Evolutionary conservation across 1,139 yeast species (phyloP), one percentile per base, ranked within the genome.

Genomic region (Hanseniaspora gamundiae): DNA sequence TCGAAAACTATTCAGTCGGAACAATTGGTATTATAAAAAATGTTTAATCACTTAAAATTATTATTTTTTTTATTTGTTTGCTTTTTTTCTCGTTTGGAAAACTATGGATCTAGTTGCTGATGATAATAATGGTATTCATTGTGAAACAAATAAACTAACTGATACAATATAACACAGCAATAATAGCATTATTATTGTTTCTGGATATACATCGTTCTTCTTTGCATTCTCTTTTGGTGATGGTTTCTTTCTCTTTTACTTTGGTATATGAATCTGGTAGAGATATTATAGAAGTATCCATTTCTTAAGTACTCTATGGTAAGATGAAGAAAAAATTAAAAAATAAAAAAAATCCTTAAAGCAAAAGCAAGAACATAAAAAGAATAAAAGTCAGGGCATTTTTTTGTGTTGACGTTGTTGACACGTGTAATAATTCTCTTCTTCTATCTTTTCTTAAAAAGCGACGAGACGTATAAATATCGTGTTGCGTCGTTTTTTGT

Each of bases 1-100:
- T 48, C 48, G 47, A 48, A 54, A 46, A 53, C 61, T 57, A 59
- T 60, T 60, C 64, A 61, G 65, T 61, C 62, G 65, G 65, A 61
- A 61, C 64, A 61, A 61, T 60, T 61, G 65, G 63, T 60, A 55
- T 47, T 45, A 46, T 40, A 47, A 46, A 51, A 49, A 45, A 45
- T 45, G 40, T 36, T 21, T 43, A 43, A 43, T 43, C 46, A 43
- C 39, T 28, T 35, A 17, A 27, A 40, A 11, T n/a, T 14, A 19
- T n/a, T 19, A 17, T 28, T 17, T 38, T 35, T 33, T n/a, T 35
- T 35, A 11, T 17, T 21, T 16, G n/a, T 39, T n/a, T n/a, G n/a
- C n/a, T n/a, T n/a, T n/a, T n/a, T n/a, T n/a, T n/a, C n/a, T n/a
- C n/a, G n/a, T n/a, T n/a, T n/a, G n/a, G n/a, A n/a, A n/a, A n/a